phyloP scores from a whole-genome alignment of 768 basidiomycete species.

The Rhodotorula babjevae region DNA sequence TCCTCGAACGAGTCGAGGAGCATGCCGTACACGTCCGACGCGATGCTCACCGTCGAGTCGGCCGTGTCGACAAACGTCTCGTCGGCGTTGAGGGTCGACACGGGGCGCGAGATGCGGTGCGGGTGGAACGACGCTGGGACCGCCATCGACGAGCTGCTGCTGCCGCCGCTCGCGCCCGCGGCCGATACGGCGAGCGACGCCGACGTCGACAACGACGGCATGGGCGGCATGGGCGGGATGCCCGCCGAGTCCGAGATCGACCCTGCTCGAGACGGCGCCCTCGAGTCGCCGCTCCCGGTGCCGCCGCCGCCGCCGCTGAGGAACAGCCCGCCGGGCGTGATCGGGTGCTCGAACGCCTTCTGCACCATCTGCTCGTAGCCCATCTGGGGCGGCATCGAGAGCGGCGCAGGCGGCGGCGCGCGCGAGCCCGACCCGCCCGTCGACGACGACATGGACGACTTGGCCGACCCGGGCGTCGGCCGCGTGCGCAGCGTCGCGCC shows the following conservation, averaged over 20 bases:
- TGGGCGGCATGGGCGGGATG: not conserved
- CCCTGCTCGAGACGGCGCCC: not conserved
- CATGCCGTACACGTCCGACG: constrained; percentile 36
- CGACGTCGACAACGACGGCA: not conserved
- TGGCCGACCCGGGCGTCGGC: not conserved
- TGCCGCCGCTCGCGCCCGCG: no score
- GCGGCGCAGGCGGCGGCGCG: not conserved
- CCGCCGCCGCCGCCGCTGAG: not conserved
- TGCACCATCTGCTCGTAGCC: constrained; percentile 28
- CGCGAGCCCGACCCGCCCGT: not conserved
- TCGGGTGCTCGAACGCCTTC: constrained; percentile 37
- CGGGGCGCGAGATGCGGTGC: constrained; percentile 27
- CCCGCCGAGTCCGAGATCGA: not conserved
- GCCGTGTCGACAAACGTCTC: constrained; percentile 35
- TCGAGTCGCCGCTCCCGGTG: not conserved
- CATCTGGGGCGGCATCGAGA: constrained; percentile 16
- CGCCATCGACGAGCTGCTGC: no score
- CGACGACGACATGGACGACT: not conserved
- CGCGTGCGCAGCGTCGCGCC: not conserved
- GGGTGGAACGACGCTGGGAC: constrained; percentile 3
- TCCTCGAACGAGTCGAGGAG: constrained; percentile 38
- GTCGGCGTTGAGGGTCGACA: constrained; percentile 34
- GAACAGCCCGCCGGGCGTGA: constrained; percentile 32
- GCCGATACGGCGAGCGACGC: no score
- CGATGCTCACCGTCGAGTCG: constrained; percentile 34